Evolutionary conservation across 768 basidiomycete genomes (phyloP).

Genomic region (Lentinula raphanica): DNA sequence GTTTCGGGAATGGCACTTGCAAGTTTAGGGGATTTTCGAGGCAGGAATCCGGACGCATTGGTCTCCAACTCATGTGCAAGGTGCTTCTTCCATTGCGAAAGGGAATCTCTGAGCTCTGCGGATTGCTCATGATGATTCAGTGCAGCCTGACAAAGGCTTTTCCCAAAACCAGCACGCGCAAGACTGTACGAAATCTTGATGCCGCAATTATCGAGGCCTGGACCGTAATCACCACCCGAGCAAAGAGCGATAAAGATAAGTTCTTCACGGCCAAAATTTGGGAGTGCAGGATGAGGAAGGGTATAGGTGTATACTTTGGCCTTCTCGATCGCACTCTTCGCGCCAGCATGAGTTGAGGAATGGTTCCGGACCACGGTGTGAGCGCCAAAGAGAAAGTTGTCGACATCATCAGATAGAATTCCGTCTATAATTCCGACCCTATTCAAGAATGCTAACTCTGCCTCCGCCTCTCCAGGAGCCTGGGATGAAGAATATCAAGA

Average conservation of each 20-base stretch:
- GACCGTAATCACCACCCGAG: conserved; percentile 88
- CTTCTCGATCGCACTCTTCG: conserved; percentile 68
- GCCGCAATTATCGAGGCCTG: conserved; percentile 65
- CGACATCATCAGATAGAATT: conserved; percentile 89
- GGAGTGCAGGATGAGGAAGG: conserved; percentile 38
- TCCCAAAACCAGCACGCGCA: conserved; percentile 77
- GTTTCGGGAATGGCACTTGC: conserved; percentile 57
- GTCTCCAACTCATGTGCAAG: conserved; percentile 62
- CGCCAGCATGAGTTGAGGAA: conserved; percentile 63
- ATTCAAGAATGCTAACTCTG: conserved; percentile 83
- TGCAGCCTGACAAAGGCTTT: conserved; percentile 48
- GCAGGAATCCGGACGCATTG: conserved; percentile 58
- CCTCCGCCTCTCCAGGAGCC: conserved; percentile 68
- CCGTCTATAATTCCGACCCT: conserved; percentile 78
- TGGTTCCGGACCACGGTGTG: conserved; percentile 77
- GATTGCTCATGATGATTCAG: conserved; percentile 35
- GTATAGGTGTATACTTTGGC: conserved; percentile 53
- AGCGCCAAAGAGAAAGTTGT: conserved; percentile 88
- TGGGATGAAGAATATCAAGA: conserved; percentile 21
- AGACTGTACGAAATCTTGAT: conserved; percentile 69
- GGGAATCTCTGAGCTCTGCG: conserved; percentile 45
- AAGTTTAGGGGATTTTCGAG: conserved; percentile 58
- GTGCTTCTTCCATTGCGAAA: conserved; percentile 59
- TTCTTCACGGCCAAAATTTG: conserved; percentile 48
- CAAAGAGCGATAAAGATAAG: conserved; percentile 80